These are phyloP conservation scores for Curvularia sp. DNA, from an alignment of 2,329 filamentous ascomycete species.

Conservation along the genomic window DNA sequence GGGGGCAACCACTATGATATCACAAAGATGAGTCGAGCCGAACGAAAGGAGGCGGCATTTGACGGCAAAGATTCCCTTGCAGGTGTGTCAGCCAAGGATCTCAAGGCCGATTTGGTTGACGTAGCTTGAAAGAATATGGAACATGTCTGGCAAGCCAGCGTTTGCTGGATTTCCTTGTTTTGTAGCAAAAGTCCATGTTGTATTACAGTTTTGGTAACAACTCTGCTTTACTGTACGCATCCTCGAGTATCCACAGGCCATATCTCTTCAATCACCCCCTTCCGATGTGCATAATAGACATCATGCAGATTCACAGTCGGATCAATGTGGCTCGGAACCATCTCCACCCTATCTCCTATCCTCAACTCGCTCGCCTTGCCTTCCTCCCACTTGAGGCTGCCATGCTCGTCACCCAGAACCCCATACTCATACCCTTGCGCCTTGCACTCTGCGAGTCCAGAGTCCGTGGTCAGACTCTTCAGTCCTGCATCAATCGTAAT, in stretches of 20 bases:
- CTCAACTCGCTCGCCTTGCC: conserved; percentile 44
- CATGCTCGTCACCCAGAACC: conserved; percentile 60
- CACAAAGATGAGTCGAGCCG: conserved; percentile 26
- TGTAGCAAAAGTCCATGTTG: background rate
- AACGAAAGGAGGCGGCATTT: conserved; percentile 19
- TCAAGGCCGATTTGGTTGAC: conserved; percentile 19
- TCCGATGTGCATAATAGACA: conserved; percentile 58
- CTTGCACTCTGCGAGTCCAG: conserved; percentile 59
- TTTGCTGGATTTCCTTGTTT: background rate
- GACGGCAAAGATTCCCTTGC: conserved; percentile 25
- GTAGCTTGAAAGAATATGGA: background rate
- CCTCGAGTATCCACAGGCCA: conserved; percentile 61
- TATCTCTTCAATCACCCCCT: conserved; percentile 59
- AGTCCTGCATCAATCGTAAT: conserved; percentile 60
- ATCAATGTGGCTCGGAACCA: conserved; percentile 64
- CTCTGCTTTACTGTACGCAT: conserved; percentile 55
- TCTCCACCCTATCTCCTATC: conserved; percentile 59
- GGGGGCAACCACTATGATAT: conserved; percentile 30
- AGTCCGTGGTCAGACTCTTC: conserved; percentile 61
- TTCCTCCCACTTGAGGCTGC: conserved; percentile 57
- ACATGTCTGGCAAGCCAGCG: background rate
- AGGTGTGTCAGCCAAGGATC: conserved; percentile 11
- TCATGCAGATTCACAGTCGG: conserved; percentile 62
- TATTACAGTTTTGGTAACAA: background rate
- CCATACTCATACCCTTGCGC: conserved; percentile 52